Evolutionary conservation across 1,284 basidiomycete genomes (phyloP).

Genomic region (Peniophora sp.): DNA sequence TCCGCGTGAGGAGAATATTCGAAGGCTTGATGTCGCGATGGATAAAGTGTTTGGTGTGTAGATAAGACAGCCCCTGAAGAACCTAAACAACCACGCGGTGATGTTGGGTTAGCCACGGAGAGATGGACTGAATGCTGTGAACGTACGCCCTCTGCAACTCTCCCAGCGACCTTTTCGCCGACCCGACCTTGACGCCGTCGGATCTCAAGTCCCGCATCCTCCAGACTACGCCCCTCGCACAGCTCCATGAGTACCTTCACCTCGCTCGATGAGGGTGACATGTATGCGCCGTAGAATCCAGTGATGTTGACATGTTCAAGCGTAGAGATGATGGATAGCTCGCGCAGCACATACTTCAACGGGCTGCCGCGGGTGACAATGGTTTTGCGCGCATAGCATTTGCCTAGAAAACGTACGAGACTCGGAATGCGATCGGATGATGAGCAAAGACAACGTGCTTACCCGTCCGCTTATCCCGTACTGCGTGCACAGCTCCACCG

Average conservation of each 20-base stretch:
- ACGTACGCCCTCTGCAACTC: conserved; percentile 84
- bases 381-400: conserved; percentile 91
- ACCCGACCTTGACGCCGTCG: conserved; percentile 76
- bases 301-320: conserved; percentile 88
- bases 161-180: conserved; percentile 87
- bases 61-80: conserved; percentile 85
- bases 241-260: conserved; percentile 97
- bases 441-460: no score
- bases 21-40: conserved; percentile 98
- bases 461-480: conserved; percentile 69
- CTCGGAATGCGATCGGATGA: no score
- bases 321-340: conserved; percentile 83
- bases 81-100: conserved; percentile 41
- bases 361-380: conserved; percentile 94
- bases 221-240: conserved; percentile 84
- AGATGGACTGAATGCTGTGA: conserved; percentile 3
- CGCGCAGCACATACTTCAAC: conserved; percentile 86
- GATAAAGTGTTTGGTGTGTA: conserved; percentile 88
- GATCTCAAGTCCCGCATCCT: conserved; percentile 82
- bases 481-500: conserved; percentile 91
- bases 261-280: conserved; percentile 86
- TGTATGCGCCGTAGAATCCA: conserved; percentile 90
- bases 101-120: conserved; percentile 1
- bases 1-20: conserved; percentile 83
- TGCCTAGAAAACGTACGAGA: conserved; percentile 4